phyloP scores from a whole-genome alignment of 371 early-diverging fungal genomes.

The Gilbertella persicaria region DNA sequence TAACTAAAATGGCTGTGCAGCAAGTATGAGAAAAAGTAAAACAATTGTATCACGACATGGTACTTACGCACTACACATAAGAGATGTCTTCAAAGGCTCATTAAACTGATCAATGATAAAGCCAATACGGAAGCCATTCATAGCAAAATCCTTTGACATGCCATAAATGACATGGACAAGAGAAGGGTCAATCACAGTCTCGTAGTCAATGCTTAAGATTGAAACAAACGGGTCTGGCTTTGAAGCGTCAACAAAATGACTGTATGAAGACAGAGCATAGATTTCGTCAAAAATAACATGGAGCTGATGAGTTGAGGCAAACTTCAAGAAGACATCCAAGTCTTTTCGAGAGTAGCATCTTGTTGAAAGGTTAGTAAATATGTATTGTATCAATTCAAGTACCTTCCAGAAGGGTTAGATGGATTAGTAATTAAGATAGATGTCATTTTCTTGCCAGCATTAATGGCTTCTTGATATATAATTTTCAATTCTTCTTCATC shows the following conservation, averaged over 20 bases:
- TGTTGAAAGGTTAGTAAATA: too few species aligned
- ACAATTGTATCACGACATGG: too few species aligned
- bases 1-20: too few species aligned
- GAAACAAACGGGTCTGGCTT: slow-evolving; percentile 15
- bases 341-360: slow-evolving; percentile 55
- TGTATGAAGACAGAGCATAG: slow-evolving; percentile 74
- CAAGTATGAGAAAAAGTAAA: too few species aligned
- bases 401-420: slow-evolving; percentile 66
- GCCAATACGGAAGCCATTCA: slow-evolving; percentile 73
- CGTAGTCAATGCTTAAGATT: slow-evolving; percentile 54
- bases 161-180: slow-evolving; percentile 75
- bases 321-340: slow-evolving; percentile 56
- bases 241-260: slow-evolving; percentile 20
- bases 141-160: slow-evolving; percentile 77
- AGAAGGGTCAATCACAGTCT: slow-evolving; percentile 60
- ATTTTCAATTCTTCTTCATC: slow-evolving; percentile 41
- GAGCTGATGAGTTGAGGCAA: slow-evolving; percentile 63
- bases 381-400: slow-evolving; percentile 1
- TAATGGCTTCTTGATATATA: slow-evolving; percentile 33
- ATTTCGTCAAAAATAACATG: slow-evolving; percentile 83
- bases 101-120: slow-evolving; percentile 69
- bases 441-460: slow-evolving; percentile 43
- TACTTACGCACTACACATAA: slow-evolving; percentile 44
- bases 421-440: slow-evolving; percentile 71
- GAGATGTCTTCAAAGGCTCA: slow-evolving; percentile 35